Conservation (phyloP, 2,329 filamentous ascomycete genomes). For the Cladophialophora exuberans region DNA sequence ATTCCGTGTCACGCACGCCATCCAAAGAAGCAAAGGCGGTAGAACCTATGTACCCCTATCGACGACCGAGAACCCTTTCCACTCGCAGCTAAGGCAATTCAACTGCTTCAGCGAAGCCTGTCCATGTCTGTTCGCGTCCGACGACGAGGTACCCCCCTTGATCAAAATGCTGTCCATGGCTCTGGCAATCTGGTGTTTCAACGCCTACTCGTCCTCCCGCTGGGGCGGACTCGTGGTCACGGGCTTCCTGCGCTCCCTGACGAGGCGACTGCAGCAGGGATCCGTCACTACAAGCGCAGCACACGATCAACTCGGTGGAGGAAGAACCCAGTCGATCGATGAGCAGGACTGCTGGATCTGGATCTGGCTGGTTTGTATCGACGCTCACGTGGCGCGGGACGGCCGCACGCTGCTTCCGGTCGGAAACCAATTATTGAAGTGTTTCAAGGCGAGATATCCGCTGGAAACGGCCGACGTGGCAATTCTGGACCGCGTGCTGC, state of each 20-base stretch:
- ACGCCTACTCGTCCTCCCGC: not conserved
- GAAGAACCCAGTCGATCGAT: not conserved
- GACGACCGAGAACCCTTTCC: not conserved
- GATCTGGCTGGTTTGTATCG: constrained; percentile 4
- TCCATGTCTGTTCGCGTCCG: constrained; percentile 1
- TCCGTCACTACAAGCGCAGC: not conserved
- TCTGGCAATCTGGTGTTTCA: constrained; percentile 1
- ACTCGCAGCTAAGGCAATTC: not conserved
- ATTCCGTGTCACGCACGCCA: not conserved
- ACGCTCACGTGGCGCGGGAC: not conserved
- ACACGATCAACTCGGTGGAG: not conserved
- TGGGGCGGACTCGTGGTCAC: not conserved
- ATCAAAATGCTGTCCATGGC: constrained; percentile 1
- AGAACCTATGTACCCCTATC: not conserved
- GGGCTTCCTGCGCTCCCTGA: constrained; percentile 1
- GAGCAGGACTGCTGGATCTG: not conserved
- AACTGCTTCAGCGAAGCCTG: constrained; percentile 4
- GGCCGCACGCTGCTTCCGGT: not conserved
- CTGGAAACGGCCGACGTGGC: not conserved
- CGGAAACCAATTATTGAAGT: not conserved
- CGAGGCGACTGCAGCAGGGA: not conserved
- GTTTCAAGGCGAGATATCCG: not conserved
- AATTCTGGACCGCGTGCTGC: not conserved
- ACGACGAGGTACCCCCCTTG: constrained; percentile 1
- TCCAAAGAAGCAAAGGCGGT: not conserved